These are phyloP conservation scores for Pulicaria dysenterica DNA, from an alignment of 129 eudicot species.

Conservation along the genomic window DNA sequence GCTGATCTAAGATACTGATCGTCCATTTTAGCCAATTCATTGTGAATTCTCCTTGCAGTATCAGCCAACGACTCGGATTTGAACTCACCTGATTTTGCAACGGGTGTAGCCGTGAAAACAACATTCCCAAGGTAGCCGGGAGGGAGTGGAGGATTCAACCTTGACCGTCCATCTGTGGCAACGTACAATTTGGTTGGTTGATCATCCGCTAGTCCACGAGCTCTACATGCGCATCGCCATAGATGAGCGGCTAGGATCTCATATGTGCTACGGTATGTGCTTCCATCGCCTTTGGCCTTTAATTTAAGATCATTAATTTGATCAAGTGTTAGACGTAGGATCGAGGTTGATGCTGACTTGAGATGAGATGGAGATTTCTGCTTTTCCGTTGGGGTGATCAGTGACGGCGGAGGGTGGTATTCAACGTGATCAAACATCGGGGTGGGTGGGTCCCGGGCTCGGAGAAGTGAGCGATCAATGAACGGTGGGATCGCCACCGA, in stretches of 20 bases:
- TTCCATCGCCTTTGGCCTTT: constrained; percentile 39
- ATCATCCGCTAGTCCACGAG: constrained; percentile 46
- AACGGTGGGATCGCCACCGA: constrained; percentile 53
- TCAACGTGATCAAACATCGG: constrained; percentile 46
- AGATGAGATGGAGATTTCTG: not conserved
- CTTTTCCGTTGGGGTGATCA: constrained; percentile 3
- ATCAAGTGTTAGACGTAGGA: constrained; percentile 43
- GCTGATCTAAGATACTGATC: constrained; percentile 60
- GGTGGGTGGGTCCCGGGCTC: constrained; percentile 56
- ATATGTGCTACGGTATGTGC: constrained; percentile 38
- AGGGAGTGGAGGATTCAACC: constrained; percentile 56
- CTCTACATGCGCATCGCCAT: constrained; percentile 62
- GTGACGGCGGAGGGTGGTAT: constrained; percentile 52
- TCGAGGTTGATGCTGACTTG: constrained; percentile 34
- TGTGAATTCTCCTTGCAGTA: constrained; percentile 48
- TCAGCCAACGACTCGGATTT: constrained; percentile 37
- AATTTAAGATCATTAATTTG: constrained; percentile 50
- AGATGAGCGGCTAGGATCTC: constrained; percentile 59
- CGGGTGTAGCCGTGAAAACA: constrained; percentile 50
- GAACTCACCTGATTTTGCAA: constrained; percentile 45
- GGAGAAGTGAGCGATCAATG: constrained; percentile 60
- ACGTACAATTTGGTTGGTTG: constrained; percentile 55
- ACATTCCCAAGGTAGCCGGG: constrained; percentile 64
- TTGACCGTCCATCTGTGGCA: constrained; percentile 52
- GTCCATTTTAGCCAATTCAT: constrained; percentile 46